Evolutionary conservation across 1,284 basidiomycete genomes (phyloP).

Genomic region (Amylostereum chailletii): DNA sequence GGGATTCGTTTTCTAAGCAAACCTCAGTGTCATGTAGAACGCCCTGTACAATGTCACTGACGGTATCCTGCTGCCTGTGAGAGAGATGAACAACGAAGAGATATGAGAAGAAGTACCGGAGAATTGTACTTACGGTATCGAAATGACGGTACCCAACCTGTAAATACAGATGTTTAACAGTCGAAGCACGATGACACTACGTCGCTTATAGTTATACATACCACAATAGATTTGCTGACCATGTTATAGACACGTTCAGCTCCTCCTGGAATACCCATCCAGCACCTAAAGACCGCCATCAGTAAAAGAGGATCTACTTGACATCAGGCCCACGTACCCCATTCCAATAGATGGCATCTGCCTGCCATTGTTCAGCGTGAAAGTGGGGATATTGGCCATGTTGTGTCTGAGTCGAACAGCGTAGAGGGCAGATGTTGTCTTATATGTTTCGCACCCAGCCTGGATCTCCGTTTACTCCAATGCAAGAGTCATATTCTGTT

Average conservation of each 20-base stretch:
- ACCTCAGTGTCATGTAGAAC: background rate
- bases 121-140: conserved; percentile 21
- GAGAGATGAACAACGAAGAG: too few relatives aligned
- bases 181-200: background rate
- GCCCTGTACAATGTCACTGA: too few relatives aligned
- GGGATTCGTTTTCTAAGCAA: conserved; percentile 31
- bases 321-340: conserved; percentile 19
- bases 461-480: background rate
- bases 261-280: conserved; percentile 30
- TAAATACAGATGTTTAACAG: background rate
- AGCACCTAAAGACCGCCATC: conserved; percentile 22
- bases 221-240: conserved; percentile 27
- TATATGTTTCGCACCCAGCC: too few relatives aligned
- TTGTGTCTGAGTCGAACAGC: background rate
- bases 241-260: conserved; percentile 27
- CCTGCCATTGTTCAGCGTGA: conserved; percentile 28
- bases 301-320: background rate
- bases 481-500: background rate
- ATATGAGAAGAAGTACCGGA: background rate
- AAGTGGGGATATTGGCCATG: conserved; percentile 16
- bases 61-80: too few relatives aligned
- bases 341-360: conserved; percentile 30
- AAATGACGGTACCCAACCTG: conserved; percentile 31
- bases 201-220: conserved; percentile 7
- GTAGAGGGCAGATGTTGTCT: background rate